These are phyloP conservation scores for Mycena chlorophos DNA, from an alignment of 768 basidiomycete species.

Conservation along the genomic window DNA sequence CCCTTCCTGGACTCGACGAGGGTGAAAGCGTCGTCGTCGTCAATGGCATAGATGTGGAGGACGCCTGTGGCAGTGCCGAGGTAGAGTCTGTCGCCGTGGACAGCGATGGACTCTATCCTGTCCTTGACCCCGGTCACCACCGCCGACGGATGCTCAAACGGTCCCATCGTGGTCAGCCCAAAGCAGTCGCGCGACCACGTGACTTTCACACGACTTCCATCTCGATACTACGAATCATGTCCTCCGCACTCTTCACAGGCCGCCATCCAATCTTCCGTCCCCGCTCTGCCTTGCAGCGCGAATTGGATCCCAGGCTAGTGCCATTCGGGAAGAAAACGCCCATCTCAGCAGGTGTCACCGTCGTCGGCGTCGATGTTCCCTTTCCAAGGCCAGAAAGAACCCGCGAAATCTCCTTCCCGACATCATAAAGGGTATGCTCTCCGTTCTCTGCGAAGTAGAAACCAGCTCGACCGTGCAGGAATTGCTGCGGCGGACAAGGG, in stretches of 20 bases:
- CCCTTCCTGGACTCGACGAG: conserved; percentile 67
- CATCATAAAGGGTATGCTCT: conserved; percentile 41
- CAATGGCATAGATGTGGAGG: conserved; percentile 52
- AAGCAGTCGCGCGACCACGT: not conserved
- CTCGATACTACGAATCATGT: conserved; percentile 50
- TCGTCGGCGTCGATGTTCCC: conserved; percentile 42
- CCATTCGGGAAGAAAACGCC: conserved; percentile 39
- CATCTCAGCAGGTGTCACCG: conserved; percentile 44
- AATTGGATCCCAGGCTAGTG: conserved; percentile 41
- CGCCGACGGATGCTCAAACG: conserved; percentile 32
- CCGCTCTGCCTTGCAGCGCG: conserved; percentile 45
- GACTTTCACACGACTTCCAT: conserved; percentile 38
- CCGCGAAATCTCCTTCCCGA: conserved; percentile 39
- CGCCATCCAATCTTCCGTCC: conserved; percentile 52
- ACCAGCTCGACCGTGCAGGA: conserved; percentile 45
- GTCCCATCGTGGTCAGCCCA: conserved; percentile 27
- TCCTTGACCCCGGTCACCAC: conserved; percentile 45
- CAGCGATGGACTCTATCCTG: conserved; percentile 41
- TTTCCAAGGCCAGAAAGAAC: conserved; percentile 36
- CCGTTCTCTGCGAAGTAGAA: conserved; percentile 54
- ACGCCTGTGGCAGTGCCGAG: conserved; percentile 60
- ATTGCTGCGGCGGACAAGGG: conserved; percentile 27
- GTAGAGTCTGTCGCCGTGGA: conserved; percentile 59
- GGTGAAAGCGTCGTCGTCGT: conserved; percentile 37
- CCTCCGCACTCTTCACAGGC: conserved; percentile 47